A percentile compares a stretch with the other conserved stretches of the same genome.
phyloP scores from a whole-genome alignment of 352 stramenopile species.

The Phytophthora pinifolia region DNA sequence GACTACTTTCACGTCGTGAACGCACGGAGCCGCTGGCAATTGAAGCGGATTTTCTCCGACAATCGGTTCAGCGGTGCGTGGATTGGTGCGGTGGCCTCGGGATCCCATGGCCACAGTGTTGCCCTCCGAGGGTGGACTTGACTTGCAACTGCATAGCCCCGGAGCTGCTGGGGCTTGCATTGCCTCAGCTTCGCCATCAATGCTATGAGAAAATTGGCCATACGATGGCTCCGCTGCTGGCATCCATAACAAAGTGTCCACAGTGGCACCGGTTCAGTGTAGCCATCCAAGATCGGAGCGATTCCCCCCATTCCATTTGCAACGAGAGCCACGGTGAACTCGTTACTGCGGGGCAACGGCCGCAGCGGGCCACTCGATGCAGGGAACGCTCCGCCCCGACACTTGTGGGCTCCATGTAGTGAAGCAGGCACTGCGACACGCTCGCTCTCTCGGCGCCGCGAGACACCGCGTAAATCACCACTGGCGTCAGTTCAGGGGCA shows the following conservation, averaged over 20 bases:
- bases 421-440: slow-evolving; percentile 27
- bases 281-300: slow-evolving; percentile 14
- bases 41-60: slow-evolving; percentile 17
- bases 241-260: slow-evolving; percentile 11
- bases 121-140: slow-evolving; percentile 15
- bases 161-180: not conserved
- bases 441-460: not conserved
- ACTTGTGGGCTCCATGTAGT: slow-evolving; percentile 6
- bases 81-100: slow-evolving; percentile 7
- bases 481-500: slow-evolving; percentile 29
- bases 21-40: too few relatives aligned
- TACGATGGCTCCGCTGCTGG: slow-evolving; percentile 10
- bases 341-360: not conserved
- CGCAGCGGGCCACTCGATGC: slow-evolving; percentile 2
- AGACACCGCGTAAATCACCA: slow-evolving; percentile 21
- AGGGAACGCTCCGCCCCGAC: slow-evolving; percentile 1
- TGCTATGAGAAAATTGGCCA: slow-evolving; percentile 17
- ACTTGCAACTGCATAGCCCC: slow-evolving; percentile 1
- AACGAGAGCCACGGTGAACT: not conserved
- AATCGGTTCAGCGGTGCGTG: slow-evolving; percentile 1
- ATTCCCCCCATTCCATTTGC: not conserved
- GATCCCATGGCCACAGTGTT: slow-evolving; percentile 12
- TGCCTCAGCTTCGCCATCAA: slow-evolving; percentile 3
- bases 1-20: not conserved
- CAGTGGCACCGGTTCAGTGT: slow-evolving; percentile 25